Evolutionary conservation across 768 basidiomycete species (phyloP), one percentile per base, ranked within the genome.

Genomic region (Crepidotus variabilis): DNA sequence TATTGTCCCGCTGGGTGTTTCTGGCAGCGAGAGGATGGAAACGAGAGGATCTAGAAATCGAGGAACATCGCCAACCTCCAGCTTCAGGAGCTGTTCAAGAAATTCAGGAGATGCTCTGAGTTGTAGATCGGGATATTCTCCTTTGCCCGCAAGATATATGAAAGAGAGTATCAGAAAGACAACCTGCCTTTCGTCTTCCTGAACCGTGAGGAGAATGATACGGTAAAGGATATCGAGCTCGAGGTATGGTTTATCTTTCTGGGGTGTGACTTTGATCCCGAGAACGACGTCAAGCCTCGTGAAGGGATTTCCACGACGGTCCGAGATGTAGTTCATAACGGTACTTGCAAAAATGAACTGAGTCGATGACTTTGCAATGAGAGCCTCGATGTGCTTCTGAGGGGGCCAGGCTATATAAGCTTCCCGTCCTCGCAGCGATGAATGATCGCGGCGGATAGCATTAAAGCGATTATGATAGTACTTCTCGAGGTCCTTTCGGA

Each of bases 221-320:
- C 13, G 4, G 50, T 65, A 65, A 4, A 65, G 35, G 2, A 22
- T 36, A 47, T 65, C 64, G 32, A 65, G 50, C 18, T 55, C 52
- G 8, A 60, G 61, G 22, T 60, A 63, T 1, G 61, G 61, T 6
- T 52, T 36, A 35, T 56, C 51, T 11, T 50, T 48, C 20, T 34
- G 36, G 0, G 51, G 51, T 14, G 22, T 18, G 3, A 51, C 28
- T 14, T 11, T 33, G 8, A 60, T 8, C 1, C 58, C 58, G 2
- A 60, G 36, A 1, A 60, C 47, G 3, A 56, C 28, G 2, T 56
- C 21, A 1, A 60, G 47, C 14, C 52, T 11, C 16, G 45, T 50
- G 1, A 51, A 32, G 43, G 59, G 59, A 2, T 34, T n/a, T 21
- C 56, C 51, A 1, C 35, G 28, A 14, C 21, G 45, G 13, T 53